phyloP scores from a whole-genome alignment of 192 early-diverging fungal species.

The Backusella parvicylindrica region DNA sequence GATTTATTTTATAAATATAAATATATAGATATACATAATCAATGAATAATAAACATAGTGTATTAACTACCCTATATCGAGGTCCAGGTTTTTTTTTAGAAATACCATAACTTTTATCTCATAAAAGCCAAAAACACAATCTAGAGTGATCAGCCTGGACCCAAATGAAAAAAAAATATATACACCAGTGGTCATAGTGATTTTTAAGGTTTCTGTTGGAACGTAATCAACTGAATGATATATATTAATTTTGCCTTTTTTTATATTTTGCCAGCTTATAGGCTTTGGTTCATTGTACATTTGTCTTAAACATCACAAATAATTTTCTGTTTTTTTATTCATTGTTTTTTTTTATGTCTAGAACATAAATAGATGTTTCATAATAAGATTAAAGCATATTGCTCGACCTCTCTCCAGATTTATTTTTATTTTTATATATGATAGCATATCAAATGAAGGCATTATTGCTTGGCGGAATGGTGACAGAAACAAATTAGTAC shows the following conservation, averaged over 20 bases:
- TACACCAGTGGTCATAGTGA: background rate
- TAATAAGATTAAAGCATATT: background rate
- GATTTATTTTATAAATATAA: background rate
- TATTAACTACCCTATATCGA: background rate
- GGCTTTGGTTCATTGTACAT: background rate
- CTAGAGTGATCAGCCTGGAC: background rate
- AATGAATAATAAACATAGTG: background rate
- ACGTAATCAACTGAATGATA: background rate
- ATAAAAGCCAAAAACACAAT: too few species aligned
- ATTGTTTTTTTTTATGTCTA: background rate
- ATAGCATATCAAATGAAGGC: background rate
- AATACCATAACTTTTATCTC: background rate
- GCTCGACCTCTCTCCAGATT: background rate
- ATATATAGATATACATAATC: background rate
- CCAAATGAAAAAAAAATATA: background rate
- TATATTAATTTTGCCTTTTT: background rate
- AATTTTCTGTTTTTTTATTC: background rate
- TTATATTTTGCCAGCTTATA: background rate
- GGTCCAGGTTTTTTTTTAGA: background rate
- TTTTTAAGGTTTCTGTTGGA: too few species aligned
- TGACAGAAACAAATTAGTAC: background rate
- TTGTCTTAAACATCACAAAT: background rate
- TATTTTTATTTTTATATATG: background rate
- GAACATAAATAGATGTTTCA: background rate
- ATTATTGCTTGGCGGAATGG: background rate